phyloP scores from a whole-genome alignment of 2,329 filamentous ascomycete species.

The Thielaviopsis ethacetica region DNA sequence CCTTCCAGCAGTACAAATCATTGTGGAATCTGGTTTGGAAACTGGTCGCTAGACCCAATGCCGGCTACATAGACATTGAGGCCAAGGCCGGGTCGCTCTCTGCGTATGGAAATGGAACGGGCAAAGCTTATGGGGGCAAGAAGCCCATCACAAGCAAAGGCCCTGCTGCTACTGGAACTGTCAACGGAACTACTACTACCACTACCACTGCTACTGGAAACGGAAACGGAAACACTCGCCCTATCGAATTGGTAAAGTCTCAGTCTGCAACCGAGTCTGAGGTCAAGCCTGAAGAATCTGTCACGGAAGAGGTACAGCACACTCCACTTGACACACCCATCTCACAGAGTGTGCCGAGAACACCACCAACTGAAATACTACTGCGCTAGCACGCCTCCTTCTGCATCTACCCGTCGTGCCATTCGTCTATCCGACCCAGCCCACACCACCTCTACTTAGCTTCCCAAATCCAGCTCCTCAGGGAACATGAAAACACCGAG shows the following conservation, averaged over 20 bases:
- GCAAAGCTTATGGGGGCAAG: conserved; percentile 11
- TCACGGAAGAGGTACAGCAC: conserved; percentile 6
- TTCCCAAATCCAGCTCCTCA: too few species aligned
- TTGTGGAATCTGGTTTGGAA: conserved; percentile 12
- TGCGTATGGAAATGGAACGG: conserved; percentile 4
- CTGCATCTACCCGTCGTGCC: neutral
- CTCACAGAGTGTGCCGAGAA: too few species aligned
- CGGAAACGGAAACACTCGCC: conserved; percentile 9
- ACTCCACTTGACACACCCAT: neutral
- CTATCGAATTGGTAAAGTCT: conserved; percentile 1
- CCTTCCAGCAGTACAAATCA: conserved; percentile 12
- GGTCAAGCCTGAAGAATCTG: neutral
- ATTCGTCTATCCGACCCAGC: neutral
- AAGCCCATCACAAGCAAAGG: conserved; percentile 12
- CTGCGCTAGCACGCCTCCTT: too few species aligned
- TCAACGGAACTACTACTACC: conserved; percentile 10
- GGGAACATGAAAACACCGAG: neutral
- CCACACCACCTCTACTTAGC: too few species aligned
- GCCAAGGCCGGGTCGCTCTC: conserved; percentile 4
- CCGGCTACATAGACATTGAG: conserved; percentile 11
- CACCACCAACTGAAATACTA: too few species aligned
- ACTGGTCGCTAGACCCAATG: conserved; percentile 10
- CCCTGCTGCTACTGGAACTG: conserved; percentile 1
- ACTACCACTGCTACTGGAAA: neutral
- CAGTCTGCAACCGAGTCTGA: conserved; percentile 3